phyloP scores from a whole-genome alignment of 441 rosid species.

The Macaranga tanarius region DNA sequence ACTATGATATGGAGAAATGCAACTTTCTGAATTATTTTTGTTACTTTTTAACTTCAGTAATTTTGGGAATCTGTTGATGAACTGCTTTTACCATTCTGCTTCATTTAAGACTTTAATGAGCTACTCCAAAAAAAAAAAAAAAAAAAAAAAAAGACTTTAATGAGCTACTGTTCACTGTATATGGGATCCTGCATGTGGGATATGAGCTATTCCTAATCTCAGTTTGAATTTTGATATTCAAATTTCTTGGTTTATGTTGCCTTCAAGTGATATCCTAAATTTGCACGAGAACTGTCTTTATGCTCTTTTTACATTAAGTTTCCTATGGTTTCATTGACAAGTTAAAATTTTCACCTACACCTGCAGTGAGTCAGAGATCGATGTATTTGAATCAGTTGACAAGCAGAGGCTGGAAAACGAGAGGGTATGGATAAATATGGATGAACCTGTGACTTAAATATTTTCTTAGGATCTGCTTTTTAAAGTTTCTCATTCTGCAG shows the following conservation, averaged over 20 bases:
- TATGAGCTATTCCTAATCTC: background rate
- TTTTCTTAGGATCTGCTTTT: slow-evolving; percentile 8
- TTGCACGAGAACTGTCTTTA: background rate
- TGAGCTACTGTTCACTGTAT: background rate
- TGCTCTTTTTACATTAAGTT: background rate
- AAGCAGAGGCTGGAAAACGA: slow-evolving; percentile 68
- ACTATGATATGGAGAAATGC: too few species aligned
- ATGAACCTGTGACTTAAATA: slow-evolving; percentile 4
- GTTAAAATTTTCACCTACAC: slow-evolving; percentile 6
- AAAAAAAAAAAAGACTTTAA: too few species aligned
- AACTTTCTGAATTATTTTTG: too few species aligned
- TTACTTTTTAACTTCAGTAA: too few species aligned
- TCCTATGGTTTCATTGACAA: slow-evolving; percentile 3
- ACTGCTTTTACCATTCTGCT: too few species aligned
- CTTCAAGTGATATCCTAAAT: background rate
- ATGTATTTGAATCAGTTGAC: slow-evolving; percentile 83
- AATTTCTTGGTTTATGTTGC: background rate
- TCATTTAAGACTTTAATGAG: too few species aligned
- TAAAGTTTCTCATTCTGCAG: slow-evolving; percentile 44
- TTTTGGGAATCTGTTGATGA: background rate
- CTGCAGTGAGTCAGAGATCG: slow-evolving; percentile 88
- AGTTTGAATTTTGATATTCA: background rate
- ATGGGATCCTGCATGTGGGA: too few species aligned
- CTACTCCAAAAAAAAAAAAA: too few species aligned
- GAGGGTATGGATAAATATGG: slow-evolving; percentile 49